These are phyloP conservation scores for Colletotrichum tropicicola DNA, from an alignment of 2,329 filamentous ascomycete genomes.

Conservation along the genomic window DNA sequence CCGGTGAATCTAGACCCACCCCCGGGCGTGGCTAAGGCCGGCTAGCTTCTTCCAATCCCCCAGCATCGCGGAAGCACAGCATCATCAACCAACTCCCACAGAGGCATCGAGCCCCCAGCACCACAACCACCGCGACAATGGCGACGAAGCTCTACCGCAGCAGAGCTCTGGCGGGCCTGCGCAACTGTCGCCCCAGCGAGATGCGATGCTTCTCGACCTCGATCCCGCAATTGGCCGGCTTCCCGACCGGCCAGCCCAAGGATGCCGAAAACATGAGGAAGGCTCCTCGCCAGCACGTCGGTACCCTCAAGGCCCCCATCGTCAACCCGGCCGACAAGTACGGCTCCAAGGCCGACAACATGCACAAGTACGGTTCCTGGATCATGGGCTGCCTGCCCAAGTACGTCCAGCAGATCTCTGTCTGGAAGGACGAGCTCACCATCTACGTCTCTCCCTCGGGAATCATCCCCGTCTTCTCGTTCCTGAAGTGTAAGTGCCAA, in stretches of 20 bases:
- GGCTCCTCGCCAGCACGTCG: slow-evolving; percentile 65
- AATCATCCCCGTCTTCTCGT: slow-evolving; percentile 90
- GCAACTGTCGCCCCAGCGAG: slow-evolving; percentile 29
- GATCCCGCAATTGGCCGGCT: slow-evolving; percentile 32
- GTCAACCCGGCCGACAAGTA: slow-evolving; percentile 96
- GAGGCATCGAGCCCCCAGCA: slow-evolving; percentile 31
- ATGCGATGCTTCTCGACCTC: slow-evolving; percentile 33
- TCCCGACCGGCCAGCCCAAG: slow-evolving; percentile 51
- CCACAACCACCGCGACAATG: slow-evolving; percentile 53
- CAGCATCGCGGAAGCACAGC: slow-evolving; percentile 24
- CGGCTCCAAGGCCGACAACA: slow-evolving; percentile 82
- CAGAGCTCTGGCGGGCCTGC: slow-evolving; percentile 56
- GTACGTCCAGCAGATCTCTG: slow-evolving; percentile 98
- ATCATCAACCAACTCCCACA: slow-evolving; percentile 31
- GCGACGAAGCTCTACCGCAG: slow-evolving; percentile 68
- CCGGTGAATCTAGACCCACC: slow-evolving; percentile 4
- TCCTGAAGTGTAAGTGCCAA: slow-evolving; percentile 76
- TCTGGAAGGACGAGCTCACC: slow-evolving; percentile 99
- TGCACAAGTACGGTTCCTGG: slow-evolving; percentile 97
- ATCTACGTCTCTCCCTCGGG: slow-evolving; percentile 91
- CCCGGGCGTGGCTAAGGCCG: not conserved
- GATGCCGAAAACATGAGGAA: slow-evolving; percentile 74
- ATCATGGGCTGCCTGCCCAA: slow-evolving; percentile 96
- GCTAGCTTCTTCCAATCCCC: slow-evolving; percentile 28
- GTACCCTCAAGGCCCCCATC: slow-evolving; percentile 75